These are phyloP conservation scores for Bonia amplexicaulis DNA, from an alignment of 176 grass and related monocot genomes.

Conservation along the genomic window DNA sequence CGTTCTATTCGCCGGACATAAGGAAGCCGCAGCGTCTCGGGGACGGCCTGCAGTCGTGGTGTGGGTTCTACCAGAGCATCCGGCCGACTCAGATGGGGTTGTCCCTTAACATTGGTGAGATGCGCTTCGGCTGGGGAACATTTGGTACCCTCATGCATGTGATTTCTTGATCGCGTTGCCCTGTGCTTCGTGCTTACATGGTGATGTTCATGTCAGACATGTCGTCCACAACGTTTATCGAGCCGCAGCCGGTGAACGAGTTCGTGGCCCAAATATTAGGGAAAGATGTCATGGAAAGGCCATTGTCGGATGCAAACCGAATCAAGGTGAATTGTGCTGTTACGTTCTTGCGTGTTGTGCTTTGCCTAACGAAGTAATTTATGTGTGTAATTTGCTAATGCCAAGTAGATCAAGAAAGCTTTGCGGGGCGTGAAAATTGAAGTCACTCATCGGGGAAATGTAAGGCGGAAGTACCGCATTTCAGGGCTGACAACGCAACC, in stretches of 20 bases:
- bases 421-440: slow-evolving; percentile 94
- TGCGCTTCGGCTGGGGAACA: slow-evolving; percentile 10
- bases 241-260: slow-evolving; percentile 85
- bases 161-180: slow-evolving; percentile 19
- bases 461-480: slow-evolving; percentile 95
- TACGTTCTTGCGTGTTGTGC: not conserved
- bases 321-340: slow-evolving; percentile 61
- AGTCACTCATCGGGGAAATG: slow-evolving; percentile 96
- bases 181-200: slow-evolving; percentile 25
- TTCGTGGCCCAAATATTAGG: slow-evolving; percentile 87
- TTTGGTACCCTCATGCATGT: slow-evolving; percentile 39
- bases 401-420: slow-evolving; percentile 86
- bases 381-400: not conserved
- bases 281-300: slow-evolving; percentile 77
- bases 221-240: slow-evolving; percentile 90
- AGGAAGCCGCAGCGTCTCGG: slow-evolving; percentile 81
- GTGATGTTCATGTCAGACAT: slow-evolving; percentile 53
- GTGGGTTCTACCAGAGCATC: slow-evolving; percentile 95
- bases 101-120: slow-evolving; percentile 86
- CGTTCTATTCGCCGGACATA: slow-evolving; percentile 92
- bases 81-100: slow-evolving; percentile 89
- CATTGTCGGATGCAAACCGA: slow-evolving; percentile 85
- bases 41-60: slow-evolving; percentile 86
- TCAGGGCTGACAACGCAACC: slow-evolving; percentile 81
- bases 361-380: not conserved